Base-by-base conservation (phyloP, 2,329 filamentous ascomycete genomes). In the Trichoderma sp. region DNA sequence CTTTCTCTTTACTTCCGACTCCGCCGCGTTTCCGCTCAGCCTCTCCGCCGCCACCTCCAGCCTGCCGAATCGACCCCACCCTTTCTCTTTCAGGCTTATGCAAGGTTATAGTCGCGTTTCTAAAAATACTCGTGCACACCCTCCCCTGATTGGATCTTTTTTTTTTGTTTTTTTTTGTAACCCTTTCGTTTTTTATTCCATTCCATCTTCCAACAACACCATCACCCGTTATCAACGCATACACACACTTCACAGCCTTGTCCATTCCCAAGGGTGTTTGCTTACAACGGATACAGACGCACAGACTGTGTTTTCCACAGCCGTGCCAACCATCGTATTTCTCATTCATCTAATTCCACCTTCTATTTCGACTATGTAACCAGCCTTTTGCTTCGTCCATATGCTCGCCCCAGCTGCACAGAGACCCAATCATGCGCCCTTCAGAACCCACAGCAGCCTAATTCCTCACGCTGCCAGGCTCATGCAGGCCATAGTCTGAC, bases 31-130 rank as follows among this genome's bases (percentile, higher is more conserved):
- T 54, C 45, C 50, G 50, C 61, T 64, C 61, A 64, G 61, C 61
- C 61, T 64, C 61, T 64, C 61, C 50, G 61, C 50, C 61, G 61
- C 60, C 60, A 29, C 50, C 50, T 54, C n/a, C 22, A 42, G n/a
- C 17, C 35, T 53, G n/a, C 61, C 61, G 50, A 56, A 56, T 64
- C 50, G 61, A 32, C 25, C 19, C 57, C 57, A 25, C 50, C 27
- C 25, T 35, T 54, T 54, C 13, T 10, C 10, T 32, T 19, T 4
- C 32, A n/a, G 17, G 17, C 45, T 54, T 32, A 37, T 56, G 50
- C 61, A 64, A 22, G 60, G 35, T 39, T 56, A 7, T 56, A 27
- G 8, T 42, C 12, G 48, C n/a, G 35, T 39, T 64, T 64, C 61
- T 64, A 64, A 64, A 64, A 64, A 64, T 64, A 64, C 48, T 32